Percentiles rank a stretch among this genome's conserved stretches.
Conservation (phyloP, 139 green algal species). For the Volvox reticuliferus region DNA sequence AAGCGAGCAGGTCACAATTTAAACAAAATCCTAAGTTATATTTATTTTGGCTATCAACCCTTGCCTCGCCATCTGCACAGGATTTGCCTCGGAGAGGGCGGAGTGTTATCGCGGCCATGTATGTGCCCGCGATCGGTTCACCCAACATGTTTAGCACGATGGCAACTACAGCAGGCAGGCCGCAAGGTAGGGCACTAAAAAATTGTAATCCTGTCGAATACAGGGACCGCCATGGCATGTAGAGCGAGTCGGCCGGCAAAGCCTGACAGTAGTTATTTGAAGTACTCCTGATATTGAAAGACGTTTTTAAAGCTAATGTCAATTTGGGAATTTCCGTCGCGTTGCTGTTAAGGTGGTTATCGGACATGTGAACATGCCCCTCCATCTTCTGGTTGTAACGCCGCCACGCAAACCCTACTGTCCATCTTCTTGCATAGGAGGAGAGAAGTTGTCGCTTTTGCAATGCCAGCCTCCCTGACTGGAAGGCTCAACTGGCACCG, state of each 20-base stretch:
- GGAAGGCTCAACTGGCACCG: constrained; percentile 50
- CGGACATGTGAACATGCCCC: background rate
- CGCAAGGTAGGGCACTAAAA: constrained; percentile 1
- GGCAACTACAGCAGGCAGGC: constrained; percentile 67
- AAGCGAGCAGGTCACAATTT: too few relatives aligned
- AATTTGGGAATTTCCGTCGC: background rate
- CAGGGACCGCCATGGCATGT: background rate
- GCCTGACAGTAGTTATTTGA: too few relatives aligned
- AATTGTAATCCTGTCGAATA: background rate
- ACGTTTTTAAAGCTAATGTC: background rate
- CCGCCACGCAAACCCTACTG: background rate
- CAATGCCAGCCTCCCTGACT: constrained; percentile 58
- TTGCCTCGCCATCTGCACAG: constrained; percentile 8
- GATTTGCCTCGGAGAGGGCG: constrained; percentile 56
- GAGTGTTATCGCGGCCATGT: constrained; percentile 49
- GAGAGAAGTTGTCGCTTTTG: constrained; percentile 65
- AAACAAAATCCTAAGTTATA: background rate
- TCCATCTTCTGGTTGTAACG: constrained; percentile 17
- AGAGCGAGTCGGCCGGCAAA: too few relatives aligned
- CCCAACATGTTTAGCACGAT: constrained; percentile 54
- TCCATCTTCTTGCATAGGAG: constrained; percentile 37
- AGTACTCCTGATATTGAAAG: background rate
- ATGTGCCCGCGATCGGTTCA: constrained; percentile 61
- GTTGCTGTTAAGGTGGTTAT: constrained; percentile 5
- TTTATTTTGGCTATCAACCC: background rate